These are phyloP conservation scores for Coniochaeta ligniaria DNA, from an alignment of 2,329 filamentous ascomycete genomes.

Conservation along the genomic window DNA sequence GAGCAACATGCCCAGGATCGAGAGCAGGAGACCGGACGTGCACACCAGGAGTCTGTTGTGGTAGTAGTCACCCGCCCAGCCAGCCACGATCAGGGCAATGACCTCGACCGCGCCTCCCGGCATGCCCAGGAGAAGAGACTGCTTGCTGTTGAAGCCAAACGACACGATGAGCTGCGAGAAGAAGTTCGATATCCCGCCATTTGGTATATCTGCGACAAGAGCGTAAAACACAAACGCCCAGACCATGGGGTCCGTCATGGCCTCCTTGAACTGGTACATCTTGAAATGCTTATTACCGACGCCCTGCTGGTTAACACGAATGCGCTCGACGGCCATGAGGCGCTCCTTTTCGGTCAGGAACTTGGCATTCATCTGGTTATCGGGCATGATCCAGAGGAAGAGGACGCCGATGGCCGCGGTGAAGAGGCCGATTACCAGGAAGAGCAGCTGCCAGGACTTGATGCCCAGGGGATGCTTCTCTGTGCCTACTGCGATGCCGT, in stretches of 20 bases:
- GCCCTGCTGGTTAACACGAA: conserved; percentile 59
- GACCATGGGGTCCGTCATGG: conserved; percentile 27
- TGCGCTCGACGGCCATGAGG: conserved; percentile 42
- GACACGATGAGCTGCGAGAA: conserved; percentile 34
- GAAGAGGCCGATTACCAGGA: conserved; percentile 44
- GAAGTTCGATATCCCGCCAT: conserved; percentile 26
- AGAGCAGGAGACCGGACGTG: conserved; percentile 39
- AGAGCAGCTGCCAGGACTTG: conserved; percentile 59
- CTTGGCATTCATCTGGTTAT: conserved; percentile 29
- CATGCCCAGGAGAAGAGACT: conserved; percentile 58
- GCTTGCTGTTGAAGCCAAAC: conserved; percentile 57
- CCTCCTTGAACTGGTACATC: conserved; percentile 47
- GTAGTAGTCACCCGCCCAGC: conserved; percentile 47
- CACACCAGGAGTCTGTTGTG: conserved; percentile 51
- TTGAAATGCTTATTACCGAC: conserved; percentile 64
- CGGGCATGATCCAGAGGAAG: conserved; percentile 42
- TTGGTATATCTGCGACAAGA: conserved; percentile 27
- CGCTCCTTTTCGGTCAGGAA: conserved; percentile 52
- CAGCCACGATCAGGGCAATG: conserved; percentile 17
- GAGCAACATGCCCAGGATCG: conserved; percentile 56
- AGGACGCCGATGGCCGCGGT: conserved; percentile 38
- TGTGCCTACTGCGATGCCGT: conserved; percentile 42
- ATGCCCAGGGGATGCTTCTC: conserved; percentile 30
- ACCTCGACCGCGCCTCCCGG: conserved; percentile 58
- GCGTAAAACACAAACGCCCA: conserved; percentile 27